These are phyloP conservation scores for Malassezia nana DNA, from an alignment of 1,284 basidiomycete genomes.

Conservation along the genomic window DNA sequence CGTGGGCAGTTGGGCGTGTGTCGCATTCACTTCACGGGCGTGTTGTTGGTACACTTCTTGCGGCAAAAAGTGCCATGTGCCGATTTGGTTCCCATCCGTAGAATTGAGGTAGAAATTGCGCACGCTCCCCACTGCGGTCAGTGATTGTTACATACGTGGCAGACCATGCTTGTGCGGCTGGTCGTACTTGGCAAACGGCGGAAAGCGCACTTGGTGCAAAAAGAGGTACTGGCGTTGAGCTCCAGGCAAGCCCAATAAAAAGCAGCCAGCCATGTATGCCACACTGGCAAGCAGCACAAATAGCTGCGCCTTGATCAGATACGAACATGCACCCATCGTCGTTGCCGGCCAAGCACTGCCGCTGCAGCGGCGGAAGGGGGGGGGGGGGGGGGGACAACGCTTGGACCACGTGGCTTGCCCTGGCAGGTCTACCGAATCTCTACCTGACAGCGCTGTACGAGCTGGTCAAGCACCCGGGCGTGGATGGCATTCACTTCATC, in stretches of 20 bases:
- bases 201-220: slow-evolving; percentile 60
- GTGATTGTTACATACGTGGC: neutral
- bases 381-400: neutral
- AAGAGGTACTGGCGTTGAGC: slow-evolving; percentile 51
- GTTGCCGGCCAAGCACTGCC: neutral
- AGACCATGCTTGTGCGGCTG: slow-evolving; percentile 19
- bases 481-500: slow-evolving; percentile 79
- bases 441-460: slow-evolving; percentile 49
- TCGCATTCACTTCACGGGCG: neutral
- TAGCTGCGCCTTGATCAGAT: slow-evolving; percentile 6
- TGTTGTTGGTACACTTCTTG: slow-evolving; percentile 16
- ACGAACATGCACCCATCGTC: slow-evolving; percentile 11
- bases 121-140: slow-evolving; percentile 61
- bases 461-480: slow-evolving; percentile 49
- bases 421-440: slow-evolving; percentile 26
- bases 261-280: slow-evolving; percentile 5
- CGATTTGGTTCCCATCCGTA: slow-evolving; percentile 65
- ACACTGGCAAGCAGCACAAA: slow-evolving; percentile 2
- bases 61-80: slow-evolving; percentile 43
- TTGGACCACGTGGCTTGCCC: neutral
- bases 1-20: neutral
- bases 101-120: slow-evolving; percentile 64
- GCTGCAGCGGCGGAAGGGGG: neutral
- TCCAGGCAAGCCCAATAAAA: neutral
- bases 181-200: slow-evolving; percentile 41